Evolutionary conservation across 129 eudicot species (phyloP), one percentile per base, ranked within the genome.

Genomic region (Chrysanthemum seticuspe): DNA sequence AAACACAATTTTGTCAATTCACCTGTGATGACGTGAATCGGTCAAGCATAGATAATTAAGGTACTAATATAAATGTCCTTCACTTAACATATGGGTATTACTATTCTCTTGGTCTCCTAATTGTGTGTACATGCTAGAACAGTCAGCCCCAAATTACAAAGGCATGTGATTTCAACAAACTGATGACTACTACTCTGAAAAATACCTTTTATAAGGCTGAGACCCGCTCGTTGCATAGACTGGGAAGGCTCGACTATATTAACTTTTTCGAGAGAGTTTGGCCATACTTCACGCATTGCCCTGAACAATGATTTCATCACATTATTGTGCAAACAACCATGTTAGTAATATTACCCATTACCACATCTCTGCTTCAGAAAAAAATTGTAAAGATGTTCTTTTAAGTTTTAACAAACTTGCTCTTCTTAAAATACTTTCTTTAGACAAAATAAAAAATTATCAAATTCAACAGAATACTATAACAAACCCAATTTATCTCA

Each of bases 201-300:
- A 51, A 25, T 75, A 94, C 99, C 97, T 86, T 84, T 82, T 74
- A 81, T 74, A 45, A 94, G 89, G 85, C 87, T 82, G 69, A 68
- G 85, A 55, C 96, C 97, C 34, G 97, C 96, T 5, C 99, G 87
- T 74, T 94, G 99, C 99, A 94, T 94, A 48, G 99, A 86, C 57
- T 88, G 99, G 18, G 99, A 94, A 67, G 99, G 99, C 85, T 94
- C 97, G 13, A 90, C 77, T 74, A 94, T 62, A 83, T 90, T 88
- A 68, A 88, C 61, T 72, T 51, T 80, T 76, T 88, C 84, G 71
- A 90, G n/a, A 68, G 91, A 77, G 31, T 65, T 73, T 3, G 99
- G 97, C 99, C 99, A 94, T 25, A 94, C 89, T 77, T 94, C 99
- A 53, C 90, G 88, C 85, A 90, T 62, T 54, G 99, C 99, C 99